Percentiles rank a stretch among this genome's conserved stretches.
phyloP scores from a whole-genome alignment of 169 alveolate genomes.

The Cryptosporidium sp. region DNA sequence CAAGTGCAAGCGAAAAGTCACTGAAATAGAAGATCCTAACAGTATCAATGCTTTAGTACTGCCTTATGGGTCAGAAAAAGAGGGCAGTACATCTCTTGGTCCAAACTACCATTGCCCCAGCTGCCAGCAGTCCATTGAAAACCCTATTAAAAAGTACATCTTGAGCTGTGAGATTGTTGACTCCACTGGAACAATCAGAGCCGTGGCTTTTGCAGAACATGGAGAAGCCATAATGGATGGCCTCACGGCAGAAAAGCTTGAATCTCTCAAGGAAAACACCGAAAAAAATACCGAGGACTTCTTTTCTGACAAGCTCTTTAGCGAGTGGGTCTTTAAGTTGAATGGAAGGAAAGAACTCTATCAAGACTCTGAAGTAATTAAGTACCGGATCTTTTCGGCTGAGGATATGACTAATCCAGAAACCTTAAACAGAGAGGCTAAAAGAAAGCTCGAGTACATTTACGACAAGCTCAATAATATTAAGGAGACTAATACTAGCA shows the following conservation, averaged over 20 bases:
- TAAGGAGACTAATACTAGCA: constrained; percentile 13
- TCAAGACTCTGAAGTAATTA: constrained; percentile 52
- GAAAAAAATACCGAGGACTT: constrained; percentile 55
- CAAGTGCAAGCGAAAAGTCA: constrained; percentile 63
- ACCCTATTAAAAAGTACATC: constrained; percentile 59
- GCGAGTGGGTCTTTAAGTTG: constrained; percentile 74
- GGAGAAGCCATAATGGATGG: constrained; percentile 75
- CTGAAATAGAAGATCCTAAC: constrained; percentile 67
- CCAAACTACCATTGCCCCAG: constrained; percentile 73
- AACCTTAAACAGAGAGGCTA: constrained; percentile 62
- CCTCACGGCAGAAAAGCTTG: constrained; percentile 21
- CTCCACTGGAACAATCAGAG: constrained; percentile 60
- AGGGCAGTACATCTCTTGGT: constrained; percentile 5
- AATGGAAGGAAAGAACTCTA: constrained; percentile 69
- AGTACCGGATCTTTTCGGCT: constrained; percentile 62
- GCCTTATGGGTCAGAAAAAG: constrained; percentile 45
- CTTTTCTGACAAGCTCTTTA: constrained; percentile 54
- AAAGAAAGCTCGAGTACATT: constrained; percentile 49
- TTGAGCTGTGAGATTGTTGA: constrained; percentile 65
- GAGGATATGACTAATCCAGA: constrained; percentile 73
- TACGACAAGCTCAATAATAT: constrained; percentile 34
- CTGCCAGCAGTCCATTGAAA: constrained; percentile 71
- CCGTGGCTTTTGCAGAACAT: constrained; percentile 74
- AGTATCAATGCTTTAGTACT: constrained; percentile 42
- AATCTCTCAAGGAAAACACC: constrained; percentile 31